Base-by-base conservation (phyloP, 2,329 filamentous ascomycete species). In the Aspergillus chevalieri region DNA sequence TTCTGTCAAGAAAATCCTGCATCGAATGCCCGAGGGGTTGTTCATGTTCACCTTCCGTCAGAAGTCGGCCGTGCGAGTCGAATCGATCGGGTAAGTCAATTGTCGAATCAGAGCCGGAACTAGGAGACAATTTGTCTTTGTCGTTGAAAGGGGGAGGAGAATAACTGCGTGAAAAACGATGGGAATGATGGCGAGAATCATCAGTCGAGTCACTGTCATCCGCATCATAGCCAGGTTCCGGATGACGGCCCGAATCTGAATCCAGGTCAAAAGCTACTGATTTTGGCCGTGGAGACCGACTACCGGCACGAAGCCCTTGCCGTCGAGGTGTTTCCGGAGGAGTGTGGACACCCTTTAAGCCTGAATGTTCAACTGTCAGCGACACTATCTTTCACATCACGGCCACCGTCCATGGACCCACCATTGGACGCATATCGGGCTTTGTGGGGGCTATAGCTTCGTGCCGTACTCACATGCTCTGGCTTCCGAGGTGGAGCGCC, bases 391-490 rank as follows among this genome's bases (percentile, higher is more conserved):
- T 43, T 46, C 5, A 14, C 39, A 9, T 34, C 46, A 21, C n/a
- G 39, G 30, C 43, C 21, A 22, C 21, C 48, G 55, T 57, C 55
- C 51, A 46, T 53, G 54, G 66, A 75, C 71, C 65, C 71, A 74
- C 72, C 71, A 69, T 72, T 63, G 57, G 63, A 55, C 59, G 57
- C 57, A 59, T 65, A 58, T 61, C 66, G 60, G 62, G 66, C 62
- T 63, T 60, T 60, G 61, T 63, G 55, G 57, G 61, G 64, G 63
- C 58, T 57, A 60, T 60, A 60, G 55, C 60, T 64, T 55, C 56
- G 55, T 57, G 61, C 62, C 65, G 65, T 65, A 75, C 74, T 76
- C 73, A 77, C 74, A 74, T 76, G 76, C 62, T 75, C 73, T 51
- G 65, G 68, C 56, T 70, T 65, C 53, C 66, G 62, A 45, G 66